Conservation (phyloP, 2,329 filamentous ascomycete genomes). For the Fusarium nygamai region DNA sequence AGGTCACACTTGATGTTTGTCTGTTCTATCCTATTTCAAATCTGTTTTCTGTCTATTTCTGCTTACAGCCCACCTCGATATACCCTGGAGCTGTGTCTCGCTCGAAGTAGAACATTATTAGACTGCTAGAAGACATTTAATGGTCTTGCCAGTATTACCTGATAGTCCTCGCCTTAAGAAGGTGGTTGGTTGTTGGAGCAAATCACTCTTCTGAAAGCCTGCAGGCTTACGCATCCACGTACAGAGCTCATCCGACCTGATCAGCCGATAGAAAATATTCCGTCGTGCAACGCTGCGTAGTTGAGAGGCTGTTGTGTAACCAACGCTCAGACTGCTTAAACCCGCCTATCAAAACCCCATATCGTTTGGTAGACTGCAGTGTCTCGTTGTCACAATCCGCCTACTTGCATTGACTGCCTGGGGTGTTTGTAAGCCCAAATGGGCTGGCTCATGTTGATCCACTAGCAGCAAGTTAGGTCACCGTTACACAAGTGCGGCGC, state of each 20-base stretch:
- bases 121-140: conserved; percentile 1
- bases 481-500: conserved; percentile 28
- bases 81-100: conserved; percentile 14
- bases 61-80: conserved; percentile 10
- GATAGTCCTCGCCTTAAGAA: background rate
- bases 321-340: conserved; percentile 5
- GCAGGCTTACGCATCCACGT: background rate
- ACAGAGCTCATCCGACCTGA: background rate
- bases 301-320: conserved; percentile 23
- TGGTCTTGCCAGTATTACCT: background rate
- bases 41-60: conserved; percentile 13
- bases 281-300: conserved; percentile 4
- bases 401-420: background rate
- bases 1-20: conserved; percentile 32
- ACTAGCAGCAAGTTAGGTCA: background rate
- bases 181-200: background rate
- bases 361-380: background rate
- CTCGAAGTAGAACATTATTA: conserved; percentile 5
- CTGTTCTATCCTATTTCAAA: conserved; percentile 10
- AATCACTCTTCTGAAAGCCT: background rate
- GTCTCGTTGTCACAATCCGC: background rate
- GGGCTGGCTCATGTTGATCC: background rate
- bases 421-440: background rate
- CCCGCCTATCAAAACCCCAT: background rate
- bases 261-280: conserved; percentile 8